Percentiles rank a stretch among this genome's conserved stretches.
Evolutionary conservation across 768 basidiomycete genomes (phyloP).

Genomic region (Myochromella boudieri): DNA sequence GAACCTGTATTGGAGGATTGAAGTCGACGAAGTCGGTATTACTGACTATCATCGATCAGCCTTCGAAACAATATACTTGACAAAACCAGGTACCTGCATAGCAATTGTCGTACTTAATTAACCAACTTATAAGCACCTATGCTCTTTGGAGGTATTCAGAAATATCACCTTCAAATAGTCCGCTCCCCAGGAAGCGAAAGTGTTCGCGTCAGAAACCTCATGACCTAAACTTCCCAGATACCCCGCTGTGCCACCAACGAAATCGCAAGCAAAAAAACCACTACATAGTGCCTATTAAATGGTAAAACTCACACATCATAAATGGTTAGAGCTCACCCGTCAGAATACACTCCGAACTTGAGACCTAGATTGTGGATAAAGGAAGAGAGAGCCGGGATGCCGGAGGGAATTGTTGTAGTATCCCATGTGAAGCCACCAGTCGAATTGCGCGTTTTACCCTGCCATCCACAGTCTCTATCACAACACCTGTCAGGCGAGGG

Average conservation of each 20-base stretch:
- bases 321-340: conserved; percentile 25
- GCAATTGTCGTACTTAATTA: conserved; percentile 46
- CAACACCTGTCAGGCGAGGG: neutral
- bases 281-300: conserved; percentile 19
- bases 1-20: conserved; percentile 40
- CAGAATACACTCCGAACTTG: conserved; percentile 70
- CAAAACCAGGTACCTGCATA: conserved; percentile 34
- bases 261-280: conserved; percentile 45
- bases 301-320: neutral
- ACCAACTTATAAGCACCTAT: neutral
- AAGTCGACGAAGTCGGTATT: conserved; percentile 45
- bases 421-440: conserved; percentile 45
- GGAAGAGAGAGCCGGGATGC: conserved; percentile 35
- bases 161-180: conserved; percentile 41
- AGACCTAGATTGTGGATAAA: conserved; percentile 40
- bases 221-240: conserved; percentile 45
- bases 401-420: conserved; percentile 35
- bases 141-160: neutral
- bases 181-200: conserved; percentile 50
- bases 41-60: conserved; percentile 19
- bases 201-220: conserved; percentile 46
- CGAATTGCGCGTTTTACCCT: conserved; percentile 39
- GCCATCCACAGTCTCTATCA: conserved; percentile 50
- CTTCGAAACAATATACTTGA: neutral
- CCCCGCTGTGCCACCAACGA: conserved; percentile 42